A percentile compares a stretch with the other conserved stretches of the same genome.
phyloP scores from a whole-genome alignment of 306 rosid genomes.

The Casuarina glauca region DNA sequence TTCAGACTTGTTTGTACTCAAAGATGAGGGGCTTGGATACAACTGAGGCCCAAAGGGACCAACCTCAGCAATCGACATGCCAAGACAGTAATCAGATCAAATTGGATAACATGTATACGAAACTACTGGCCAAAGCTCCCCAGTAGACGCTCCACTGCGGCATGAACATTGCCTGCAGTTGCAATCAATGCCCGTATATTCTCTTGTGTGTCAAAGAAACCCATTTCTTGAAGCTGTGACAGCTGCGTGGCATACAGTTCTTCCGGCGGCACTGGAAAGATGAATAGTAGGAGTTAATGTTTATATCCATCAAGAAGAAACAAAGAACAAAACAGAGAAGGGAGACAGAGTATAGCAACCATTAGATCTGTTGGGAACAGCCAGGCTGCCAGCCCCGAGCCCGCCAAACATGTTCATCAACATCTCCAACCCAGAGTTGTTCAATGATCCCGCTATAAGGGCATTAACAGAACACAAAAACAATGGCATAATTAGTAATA shows the following conservation, averaged over 20 bases:
- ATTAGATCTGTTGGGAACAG: slow-evolving; percentile 66
- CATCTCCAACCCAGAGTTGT: slow-evolving; percentile 66
- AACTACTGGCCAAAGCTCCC: slow-evolving; percentile 71
- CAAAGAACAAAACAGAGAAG: slow-evolving; percentile 10
- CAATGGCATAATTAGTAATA: not conserved
- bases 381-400: slow-evolving; percentile 79
- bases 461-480: not conserved
- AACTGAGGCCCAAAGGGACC: slow-evolving; percentile 33
- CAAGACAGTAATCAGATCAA: slow-evolving; percentile 23
- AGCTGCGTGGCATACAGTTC: slow-evolving; percentile 82
- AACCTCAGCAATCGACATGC: slow-evolving; percentile 33
- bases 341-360: slow-evolving; percentile 44
- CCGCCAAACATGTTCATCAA: slow-evolving; percentile 90
- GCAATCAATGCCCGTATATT: slow-evolving; percentile 81
- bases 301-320: not conserved
- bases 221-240: slow-evolving; percentile 93
- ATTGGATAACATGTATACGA: slow-evolving; percentile 27
- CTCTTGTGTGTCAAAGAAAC: slow-evolving; percentile 87
- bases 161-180: slow-evolving; percentile 81
- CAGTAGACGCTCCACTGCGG: slow-evolving; percentile 83
- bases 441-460: slow-evolving; percentile 39
- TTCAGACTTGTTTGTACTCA: slow-evolving; percentile 40
- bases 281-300: not conserved
- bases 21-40: slow-evolving; percentile 27
- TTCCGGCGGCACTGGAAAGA: slow-evolving; percentile 75